Evolutionary conservation across 176 grass and related monocot species (phyloP).

Genomic region (Thalia dealbata): DNA sequence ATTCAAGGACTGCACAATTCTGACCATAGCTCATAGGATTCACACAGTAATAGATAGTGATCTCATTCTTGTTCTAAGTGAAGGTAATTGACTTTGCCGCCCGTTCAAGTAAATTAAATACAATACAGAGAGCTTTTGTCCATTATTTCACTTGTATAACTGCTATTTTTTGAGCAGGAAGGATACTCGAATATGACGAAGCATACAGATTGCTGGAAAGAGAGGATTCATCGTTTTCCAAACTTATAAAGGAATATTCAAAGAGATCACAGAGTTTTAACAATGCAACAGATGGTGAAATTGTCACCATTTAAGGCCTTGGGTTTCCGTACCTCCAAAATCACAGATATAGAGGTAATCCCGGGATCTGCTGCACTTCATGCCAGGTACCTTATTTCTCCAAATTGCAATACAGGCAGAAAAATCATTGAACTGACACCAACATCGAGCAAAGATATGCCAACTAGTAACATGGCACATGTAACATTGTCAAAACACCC

Average conservation of each 20-base stretch:
- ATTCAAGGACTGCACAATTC: constrained; percentile 53
- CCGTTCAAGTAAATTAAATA: too few relatives aligned
- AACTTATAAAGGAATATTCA: constrained; percentile 86
- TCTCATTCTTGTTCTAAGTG: constrained; percentile 74
- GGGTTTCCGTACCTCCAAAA: not conserved
- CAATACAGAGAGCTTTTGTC: not conserved
- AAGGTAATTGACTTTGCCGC: constrained; percentile 34
- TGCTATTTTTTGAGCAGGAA: constrained; percentile 46
- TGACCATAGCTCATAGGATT: constrained; percentile 87
- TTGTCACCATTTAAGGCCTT: not conserved
- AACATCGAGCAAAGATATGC: too few relatives aligned
- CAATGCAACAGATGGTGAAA: not conserved
- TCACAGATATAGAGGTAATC: too few relatives aligned
- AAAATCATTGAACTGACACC: too few relatives aligned
- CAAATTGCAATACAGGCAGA: too few relatives aligned
- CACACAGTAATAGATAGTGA: constrained; percentile 88
- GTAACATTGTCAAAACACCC: too few relatives aligned
- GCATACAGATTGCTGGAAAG: constrained; percentile 68
- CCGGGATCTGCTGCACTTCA: too few relatives aligned
- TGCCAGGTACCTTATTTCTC: too few relatives aligned
- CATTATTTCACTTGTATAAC: constrained; percentile 14
- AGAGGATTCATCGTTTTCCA: constrained; percentile 76
- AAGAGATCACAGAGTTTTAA: constrained; percentile 45
- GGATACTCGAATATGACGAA: constrained; percentile 59
- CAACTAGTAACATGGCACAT: too few relatives aligned